These are phyloP conservation scores for Trypanosoma melophagium DNA, from an alignment of 208 protist genomes.

Conservation along the genomic window DNA sequence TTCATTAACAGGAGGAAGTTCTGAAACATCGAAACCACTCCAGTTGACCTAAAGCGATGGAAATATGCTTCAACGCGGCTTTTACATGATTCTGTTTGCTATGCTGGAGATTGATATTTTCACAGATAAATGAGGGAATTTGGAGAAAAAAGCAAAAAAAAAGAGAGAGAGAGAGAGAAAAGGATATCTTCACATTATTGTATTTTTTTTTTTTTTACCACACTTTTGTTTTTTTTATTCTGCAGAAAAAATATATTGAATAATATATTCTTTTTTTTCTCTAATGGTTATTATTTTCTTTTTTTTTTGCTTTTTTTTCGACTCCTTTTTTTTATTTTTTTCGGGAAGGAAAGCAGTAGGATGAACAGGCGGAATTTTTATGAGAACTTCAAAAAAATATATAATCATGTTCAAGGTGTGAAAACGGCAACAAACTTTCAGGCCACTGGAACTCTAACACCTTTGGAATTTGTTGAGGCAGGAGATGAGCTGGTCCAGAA, in stretches of 20 bases:
- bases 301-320: neutral
- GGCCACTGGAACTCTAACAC: constrained; percentile 59
- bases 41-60: constrained; percentile 19
- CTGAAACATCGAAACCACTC: constrained; percentile 12
- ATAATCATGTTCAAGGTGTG: constrained; percentile 50
- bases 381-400: constrained; percentile 57
- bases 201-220: no score
- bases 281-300: neutral
- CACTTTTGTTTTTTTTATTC: no score
- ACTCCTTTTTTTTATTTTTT: no score
- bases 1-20: constrained; percentile 13
- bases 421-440: constrained; percentile 58
- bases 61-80: no score
- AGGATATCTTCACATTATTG: no score
- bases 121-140: no score
- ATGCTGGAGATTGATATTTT: no score
- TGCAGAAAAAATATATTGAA: no score
- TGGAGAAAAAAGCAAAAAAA: no score
- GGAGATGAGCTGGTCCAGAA: constrained; percentile 94
- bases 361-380: constrained; percentile 48
- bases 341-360: constrained; percentile 1
- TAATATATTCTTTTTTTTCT: no score
- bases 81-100: no score
- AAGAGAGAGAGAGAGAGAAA: no score
- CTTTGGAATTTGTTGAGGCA: constrained; percentile 93